Base-by-base conservation (phyloP, 2,329 filamentous ascomycete species). In the Aschersonia sp. region DNA sequence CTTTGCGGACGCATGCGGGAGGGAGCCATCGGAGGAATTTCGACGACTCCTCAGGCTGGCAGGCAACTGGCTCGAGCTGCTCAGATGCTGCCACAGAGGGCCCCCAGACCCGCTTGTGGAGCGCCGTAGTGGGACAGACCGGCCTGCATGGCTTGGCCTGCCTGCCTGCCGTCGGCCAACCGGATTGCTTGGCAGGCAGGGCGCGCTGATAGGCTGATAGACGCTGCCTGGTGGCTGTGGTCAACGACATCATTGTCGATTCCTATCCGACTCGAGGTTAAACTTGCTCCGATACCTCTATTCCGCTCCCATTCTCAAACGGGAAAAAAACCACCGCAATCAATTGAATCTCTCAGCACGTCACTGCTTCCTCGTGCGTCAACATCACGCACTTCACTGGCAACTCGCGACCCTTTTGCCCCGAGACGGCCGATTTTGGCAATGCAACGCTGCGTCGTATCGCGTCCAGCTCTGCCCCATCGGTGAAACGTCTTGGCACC, bases 361-460 rank as follows among this genome's bases (percentile, higher is more conserved):
- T 42, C 40, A 42, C 30, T 30, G n/a, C 10, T 45, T 45, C 44
- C 14, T 37, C 10, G 32, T 35, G 7, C 14, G 44, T n/a, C 40
- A 42, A 42, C 4, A 44, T 30, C 14, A 41, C 35, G 14, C 9
- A 42, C 8, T 12, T 29, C 40, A 11, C 8, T n/a, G 8, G 12
- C 10, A 29, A 9, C 12, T 12, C 9, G 12, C 9, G 45, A 41
- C 48, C 45, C 41, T 37, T 49, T 45, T 47, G 10, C 48, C 48
- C 48, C 48, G 48, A 49, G 37, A 35, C 41, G 44, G 43, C 32
- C 9, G 14, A 35, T 43, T 35, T 11, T 43, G 0, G 30, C 37
- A 29, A 49, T 44, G 45, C 45, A 40, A 47, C 41, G n/a, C 35
- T 41, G 35, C 30, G 45, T 47, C 43, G 45, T 29, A 49, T 49